These are phyloP conservation scores for Bipolaris victoriae DNA, from an alignment of 2,329 filamentous ascomycete genomes.

Conservation along the genomic window DNA sequence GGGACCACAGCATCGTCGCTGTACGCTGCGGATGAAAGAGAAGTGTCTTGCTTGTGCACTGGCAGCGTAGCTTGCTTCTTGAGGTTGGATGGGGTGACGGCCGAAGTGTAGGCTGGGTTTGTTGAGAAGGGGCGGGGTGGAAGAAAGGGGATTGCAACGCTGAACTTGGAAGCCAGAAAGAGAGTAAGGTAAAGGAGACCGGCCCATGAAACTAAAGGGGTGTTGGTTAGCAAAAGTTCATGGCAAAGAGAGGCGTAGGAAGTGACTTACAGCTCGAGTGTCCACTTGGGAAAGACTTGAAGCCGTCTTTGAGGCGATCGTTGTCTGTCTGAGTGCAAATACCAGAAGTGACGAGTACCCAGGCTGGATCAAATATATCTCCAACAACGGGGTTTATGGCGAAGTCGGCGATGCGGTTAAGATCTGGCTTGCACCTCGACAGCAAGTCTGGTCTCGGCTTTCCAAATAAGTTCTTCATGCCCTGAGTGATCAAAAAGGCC, in stretches of 20 bases:
- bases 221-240: background rate
- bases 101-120: conserved; percentile 58
- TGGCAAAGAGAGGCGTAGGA: background rate
- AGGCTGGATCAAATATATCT: conserved; percentile 58
- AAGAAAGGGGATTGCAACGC: conserved; percentile 74
- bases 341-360: conserved; percentile 72
- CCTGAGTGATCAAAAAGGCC: conserved; percentile 81
- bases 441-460: conserved; percentile 70
- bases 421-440: conserved; percentile 76
- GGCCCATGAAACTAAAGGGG: conserved; percentile 66
- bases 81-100: conserved; percentile 48
- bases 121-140: conserved; percentile 56
- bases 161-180: conserved; percentile 84
- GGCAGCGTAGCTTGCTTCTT: conserved; percentile 30
- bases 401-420: conserved; percentile 60
- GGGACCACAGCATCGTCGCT: conserved; percentile 53
- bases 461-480: conserved; percentile 77
- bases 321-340: conserved; percentile 75
- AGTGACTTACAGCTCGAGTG: conserved; percentile 68
- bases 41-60: conserved; percentile 34
- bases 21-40: conserved; percentile 26
- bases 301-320: conserved; percentile 74
- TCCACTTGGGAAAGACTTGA: conserved; percentile 81
- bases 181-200: conserved; percentile 86
- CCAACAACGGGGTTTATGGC: conserved; percentile 64